These are phyloP conservation scores for Cercospora citrullina DNA, from an alignment of 2,329 filamentous ascomycete genomes.

Conservation along the genomic window DNA sequence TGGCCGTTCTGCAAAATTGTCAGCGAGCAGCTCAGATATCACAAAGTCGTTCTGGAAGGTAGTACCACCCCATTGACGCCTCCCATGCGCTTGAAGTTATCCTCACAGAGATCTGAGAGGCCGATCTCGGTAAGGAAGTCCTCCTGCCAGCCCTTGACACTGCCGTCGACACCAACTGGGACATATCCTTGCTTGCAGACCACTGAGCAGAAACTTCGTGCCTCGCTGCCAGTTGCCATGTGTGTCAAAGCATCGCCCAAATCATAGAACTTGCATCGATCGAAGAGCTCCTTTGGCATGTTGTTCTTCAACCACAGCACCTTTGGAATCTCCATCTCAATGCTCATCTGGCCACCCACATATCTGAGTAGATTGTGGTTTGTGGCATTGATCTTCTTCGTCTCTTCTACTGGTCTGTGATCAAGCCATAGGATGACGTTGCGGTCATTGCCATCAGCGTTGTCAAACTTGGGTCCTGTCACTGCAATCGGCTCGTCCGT, in stretches of 20 bases:
- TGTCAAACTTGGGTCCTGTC: constrained; percentile 80
- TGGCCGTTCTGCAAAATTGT: constrained; percentile 73
- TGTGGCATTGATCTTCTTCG: constrained; percentile 88
- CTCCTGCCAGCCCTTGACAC: constrained; percentile 96
- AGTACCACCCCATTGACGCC: constrained; percentile 90
- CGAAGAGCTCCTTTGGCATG: constrained; percentile 89
- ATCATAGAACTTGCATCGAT: constrained; percentile 95
- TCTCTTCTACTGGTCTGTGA: constrained; percentile 87
- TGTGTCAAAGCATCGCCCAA: constrained; percentile 90
- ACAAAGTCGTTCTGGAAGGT: constrained; percentile 25
- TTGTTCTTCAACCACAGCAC: constrained; percentile 98
- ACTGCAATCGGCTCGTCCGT: constrained; percentile 90
- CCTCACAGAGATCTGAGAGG: constrained; percentile 76
- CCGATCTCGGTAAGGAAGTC: constrained; percentile 89
- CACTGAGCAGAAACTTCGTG: constrained; percentile 88
- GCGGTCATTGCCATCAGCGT: constrained; percentile 74
- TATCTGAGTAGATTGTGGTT: constrained; percentile 91
- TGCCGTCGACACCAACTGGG: constrained; percentile 94
- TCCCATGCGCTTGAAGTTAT: constrained; percentile 90
- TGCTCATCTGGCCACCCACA: constrained; percentile 96
- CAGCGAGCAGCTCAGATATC: constrained; percentile 24
- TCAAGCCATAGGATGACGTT: constrained; percentile 98
- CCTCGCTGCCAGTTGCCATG: constrained; percentile 88
- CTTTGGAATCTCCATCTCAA: constrained; percentile 99
- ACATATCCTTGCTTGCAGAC: constrained; percentile 98